Evolutionary conservation across 129 eudicot genomes (phyloP).

Genomic region (Arctium minus): DNA sequence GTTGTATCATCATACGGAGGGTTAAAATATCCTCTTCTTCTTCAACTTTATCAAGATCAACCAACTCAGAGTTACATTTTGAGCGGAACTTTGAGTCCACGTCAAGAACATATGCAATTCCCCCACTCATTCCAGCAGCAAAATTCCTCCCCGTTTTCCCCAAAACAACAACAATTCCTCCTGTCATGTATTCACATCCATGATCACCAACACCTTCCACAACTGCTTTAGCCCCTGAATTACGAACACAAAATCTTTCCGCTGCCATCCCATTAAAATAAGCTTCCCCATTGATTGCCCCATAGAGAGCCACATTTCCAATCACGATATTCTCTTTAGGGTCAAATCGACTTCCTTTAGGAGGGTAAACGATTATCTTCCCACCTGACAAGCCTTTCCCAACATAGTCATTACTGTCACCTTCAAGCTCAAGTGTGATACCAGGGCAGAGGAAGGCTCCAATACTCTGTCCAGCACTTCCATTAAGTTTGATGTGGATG

Average conservation of each 20-base stretch:
- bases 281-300: conserved; percentile 95
- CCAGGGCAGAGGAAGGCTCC: conserved; percentile 98
- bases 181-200: conserved; percentile 99
- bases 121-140: conserved; percentile 99
- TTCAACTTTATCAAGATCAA: conserved; percentile 92
- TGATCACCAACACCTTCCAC: conserved; percentile 99
- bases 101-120: conserved; percentile 90
- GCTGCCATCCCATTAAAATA: conserved; percentile 99
- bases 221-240: conserved; percentile 94
- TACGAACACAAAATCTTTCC: conserved; percentile 91
- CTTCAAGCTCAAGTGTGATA: conserved; percentile 87
- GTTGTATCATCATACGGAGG: conserved; percentile 92
- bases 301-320: conserved; percentile 97
- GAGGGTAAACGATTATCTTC: conserved; percentile 90
- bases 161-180: conserved; percentile 80
- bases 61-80: conserved; percentile 85
- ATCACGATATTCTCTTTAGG: conserved; percentile 94
- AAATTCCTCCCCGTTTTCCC: conserved; percentile 96
- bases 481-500: conserved; percentile 82
- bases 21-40: conserved; percentile 84
- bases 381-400: conserved; percentile 99
- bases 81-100: conserved; percentile 64
- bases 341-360: conserved; percentile 77
- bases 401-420: conserved; percentile 97
- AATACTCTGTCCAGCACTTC: conserved; percentile 98